Evolutionary conservation across 768 basidiomycete species (phyloP), one percentile per base, ranked within the genome.

Genomic region (Phylloporus sp.): DNA sequence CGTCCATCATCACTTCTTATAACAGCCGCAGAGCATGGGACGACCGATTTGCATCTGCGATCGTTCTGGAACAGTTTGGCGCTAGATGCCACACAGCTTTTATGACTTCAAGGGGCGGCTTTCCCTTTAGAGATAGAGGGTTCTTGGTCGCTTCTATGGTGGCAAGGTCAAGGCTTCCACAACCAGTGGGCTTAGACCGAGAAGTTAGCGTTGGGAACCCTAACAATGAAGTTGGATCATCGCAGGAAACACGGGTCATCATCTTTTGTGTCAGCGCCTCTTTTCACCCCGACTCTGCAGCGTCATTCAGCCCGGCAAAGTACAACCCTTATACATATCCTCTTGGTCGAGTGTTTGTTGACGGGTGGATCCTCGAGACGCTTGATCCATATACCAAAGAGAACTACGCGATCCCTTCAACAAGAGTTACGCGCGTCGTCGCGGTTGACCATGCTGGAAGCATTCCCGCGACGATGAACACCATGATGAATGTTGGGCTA

Each of bases 341-440:
- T 0, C 74, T 90, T 15, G 95, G 93, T 2, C 82, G 88, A 13
- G 75, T 92, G 29, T 85, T 89, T 57, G 72, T 99, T 6, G 94
- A 97, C 61, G 95, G 89, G 2, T 99, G 97, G 97, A 84, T 95
- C 28, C 70, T 97, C 60, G 94, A 99, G 73, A 97, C 95, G 4
- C 79, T 98, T 42, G 95, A 98, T 63, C 94, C 95, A 0, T 97
- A 97, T 59, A 88, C 91, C 22, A 86, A 85, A 54, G 93, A 95
- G 69, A 92, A 91, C 57, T 95, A 93, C 63, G 81, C 91, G 12
- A 95, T 98, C 40, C 97, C 95, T 1, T 97, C 93, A 4, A 91
- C 94, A 34, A 72, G 88, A 42, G 95, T 91, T 67, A 93, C 88
- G 39, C 78, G 90, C 50, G 74, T 95, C 35, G 82, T 89, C 4